A percentile compares a stretch with the other conserved stretches of the same genome.
These are phyloP conservation scores for Cryptococcus amylolentus DNA, from an alignment of 1,284 basidiomycete genomes.

Conservation along the genomic window DNA sequence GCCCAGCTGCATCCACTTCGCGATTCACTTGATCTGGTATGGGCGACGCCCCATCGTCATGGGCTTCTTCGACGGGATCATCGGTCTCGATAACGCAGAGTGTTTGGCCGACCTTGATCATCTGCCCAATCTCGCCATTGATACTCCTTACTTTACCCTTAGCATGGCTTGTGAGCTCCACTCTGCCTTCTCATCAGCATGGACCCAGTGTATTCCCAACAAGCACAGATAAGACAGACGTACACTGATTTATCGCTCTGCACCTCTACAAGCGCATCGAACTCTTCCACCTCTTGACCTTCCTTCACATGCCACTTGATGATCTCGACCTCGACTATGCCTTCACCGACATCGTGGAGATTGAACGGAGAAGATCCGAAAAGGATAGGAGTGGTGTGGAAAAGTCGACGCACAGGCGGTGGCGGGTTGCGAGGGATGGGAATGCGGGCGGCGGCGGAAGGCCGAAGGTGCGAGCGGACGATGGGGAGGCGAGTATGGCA, in stretches of 20 bases:
- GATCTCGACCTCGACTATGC: conserved; percentile 78
- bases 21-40: background rate
- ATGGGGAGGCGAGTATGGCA: too few species aligned
- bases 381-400: background rate
- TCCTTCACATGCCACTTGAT: conserved; percentile 76
- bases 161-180: conserved; percentile 54
- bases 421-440: too few species aligned
- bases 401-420: too few species aligned
- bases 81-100: conserved; percentile 79
- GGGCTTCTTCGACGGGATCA: conserved; percentile 39
- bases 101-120: conserved; percentile 79
- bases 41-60: background rate
- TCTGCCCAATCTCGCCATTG: conserved; percentile 73
- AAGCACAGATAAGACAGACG: conserved; percentile 11
- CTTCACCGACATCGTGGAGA: conserved; percentile 94
- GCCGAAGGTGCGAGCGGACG: too few species aligned
- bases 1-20: background rate
- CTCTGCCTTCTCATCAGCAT: background rate
- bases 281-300: conserved; percentile 63
- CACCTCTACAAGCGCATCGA: conserved; percentile 87
- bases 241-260: conserved; percentile 75
- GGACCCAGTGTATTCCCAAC: background rate
- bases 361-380: conserved; percentile 58
- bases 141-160: conserved; percentile 72
- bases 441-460: too few species aligned